Base-by-base conservation (phyloP, 1,139 yeast genomes). In the Lodderomyces orthopsilosis region DNA sequence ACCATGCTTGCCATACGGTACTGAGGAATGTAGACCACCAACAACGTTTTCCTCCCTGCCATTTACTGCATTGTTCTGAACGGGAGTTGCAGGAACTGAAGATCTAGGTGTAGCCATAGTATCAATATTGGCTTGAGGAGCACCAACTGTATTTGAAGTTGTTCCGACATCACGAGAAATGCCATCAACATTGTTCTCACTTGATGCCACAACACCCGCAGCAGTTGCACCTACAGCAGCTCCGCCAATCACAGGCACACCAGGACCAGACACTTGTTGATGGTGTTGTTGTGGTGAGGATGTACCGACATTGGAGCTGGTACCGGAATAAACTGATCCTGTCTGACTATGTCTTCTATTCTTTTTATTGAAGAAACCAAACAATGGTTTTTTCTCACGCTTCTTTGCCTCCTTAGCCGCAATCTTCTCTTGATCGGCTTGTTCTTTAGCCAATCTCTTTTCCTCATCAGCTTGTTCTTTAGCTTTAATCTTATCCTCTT, bases 351-450 rank as follows among this genome's bases (percentile, higher is more conserved):
- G 38, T 37, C 45, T 40, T 41, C 41, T 22, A 15, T 33, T 40
- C 21, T 41, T 46, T 36, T 41, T 39, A 35, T 40, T 42, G 13
- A 47, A 41, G 2, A 45, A 43, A 9, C 41, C 38, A 30, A 48
- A 41, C 18, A 32, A 15, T 22, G 37, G 37, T 32, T 40, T 38
- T 15, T 35, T 47, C n/a, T 44, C 46, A 22, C 51, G 45, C 41
- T 48, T 54, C 5, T 51, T 51, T 5, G 43, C 37, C 21, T 50
- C 51, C 40, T 51, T 46, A 4, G 50, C 46, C 42, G 30, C 39
- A 38, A 38, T 49, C 43, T 50, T 46, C 12, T 43, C 50, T 32
- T 42, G 42, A 4, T 40, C 46, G 0, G 38, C 49, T 28, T 44
- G 38, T 30, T 54, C 55, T n/a, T 47, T 47, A 34, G 47, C 51